Base-by-base conservation (phyloP, 1,139 yeast species). In the Kluyveromyces sp. region DNA sequence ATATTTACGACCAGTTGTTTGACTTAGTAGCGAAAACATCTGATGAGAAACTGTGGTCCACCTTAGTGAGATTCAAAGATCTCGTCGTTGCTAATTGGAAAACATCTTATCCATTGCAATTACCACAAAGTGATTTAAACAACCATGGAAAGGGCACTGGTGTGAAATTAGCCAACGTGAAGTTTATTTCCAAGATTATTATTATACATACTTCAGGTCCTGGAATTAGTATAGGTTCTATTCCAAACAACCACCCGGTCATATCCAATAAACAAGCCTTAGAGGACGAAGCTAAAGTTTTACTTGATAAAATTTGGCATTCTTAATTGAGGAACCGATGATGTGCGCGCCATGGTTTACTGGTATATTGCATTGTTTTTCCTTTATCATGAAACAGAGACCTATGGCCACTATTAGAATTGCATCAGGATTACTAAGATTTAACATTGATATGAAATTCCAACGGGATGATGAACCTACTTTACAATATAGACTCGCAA, bases 281-380 rank as follows among this genome's bases (percentile, higher is more conserved):
- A 54, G 89, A 84, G 55, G 78, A 83, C 6, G 96, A 90, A 63
- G 84, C 92, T 0, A 75, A 74, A 46, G 81, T 77, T 2, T 69
- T 85, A 44, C 69, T 92, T 43, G 96, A 88, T 53, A 65, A 79
- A 43, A 64, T 90, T 67, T 88, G 43, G 69, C 72, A 42, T 70
- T 76, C 26, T 70, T 89, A 47, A 69, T 71, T 35, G 78, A 73
- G 32, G 83, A 80, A 50, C 66, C 70, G 15, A 71, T 79, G 44
- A 64, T 81, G 51, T 71, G 79, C 3, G 67, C 83, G 1, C 77
- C 81, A 2, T 54, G 81, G 2, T 73, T 79, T 37, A 72, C 82
- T 4, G 79, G 84, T 2, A 67, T 79, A 1, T 63, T 80, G 31
- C 74, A 78, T 56, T 74, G 75, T 54, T 63, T 81, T 44, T 66